Percentiles rank a stretch among this genome's conserved stretches.
These are phyloP conservation scores for Xylaria sp. DNA, from an alignment of 2,329 filamentous ascomycete species.

Conservation along the genomic window DNA sequence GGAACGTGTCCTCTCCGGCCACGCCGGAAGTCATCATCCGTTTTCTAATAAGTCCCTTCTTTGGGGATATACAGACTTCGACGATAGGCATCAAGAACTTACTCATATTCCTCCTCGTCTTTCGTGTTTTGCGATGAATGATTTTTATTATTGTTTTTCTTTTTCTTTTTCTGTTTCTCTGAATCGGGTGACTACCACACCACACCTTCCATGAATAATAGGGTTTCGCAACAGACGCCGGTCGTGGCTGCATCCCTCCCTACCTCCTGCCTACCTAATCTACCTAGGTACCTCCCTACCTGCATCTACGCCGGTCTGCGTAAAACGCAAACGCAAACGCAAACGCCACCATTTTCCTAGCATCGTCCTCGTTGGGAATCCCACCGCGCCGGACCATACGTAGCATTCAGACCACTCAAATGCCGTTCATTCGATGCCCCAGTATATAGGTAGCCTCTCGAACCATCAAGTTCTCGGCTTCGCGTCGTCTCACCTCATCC, in stretches of 20 bases:
- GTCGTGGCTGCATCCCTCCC: neutral
- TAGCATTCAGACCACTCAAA: neutral
- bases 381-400: neutral
- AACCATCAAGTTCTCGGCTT: no score
- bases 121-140: neutral
- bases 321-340: no score
- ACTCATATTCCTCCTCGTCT: constrained; percentile 2
- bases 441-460: no score
- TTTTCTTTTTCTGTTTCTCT: neutral
- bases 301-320: no score
- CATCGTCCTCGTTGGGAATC: neutral
- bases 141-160: neutral
- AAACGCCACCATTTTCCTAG: neutral
- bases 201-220: neutral
- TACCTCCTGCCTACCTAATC: neutral
- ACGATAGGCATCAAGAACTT: constrained; percentile 21
- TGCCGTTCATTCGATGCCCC: no score
- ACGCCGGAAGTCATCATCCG: constrained; percentile 13
- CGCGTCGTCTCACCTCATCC: no score
- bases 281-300: neutral
- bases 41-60: constrained; percentile 8
- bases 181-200: neutral
- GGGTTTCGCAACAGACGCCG: neutral
- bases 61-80: constrained; percentile 12
- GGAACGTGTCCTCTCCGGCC: constrained; percentile 3